Evolutionary conservation across 2,329 filamentous ascomycete genomes (phyloP).

Genomic region (Xylaria sp.): DNA sequence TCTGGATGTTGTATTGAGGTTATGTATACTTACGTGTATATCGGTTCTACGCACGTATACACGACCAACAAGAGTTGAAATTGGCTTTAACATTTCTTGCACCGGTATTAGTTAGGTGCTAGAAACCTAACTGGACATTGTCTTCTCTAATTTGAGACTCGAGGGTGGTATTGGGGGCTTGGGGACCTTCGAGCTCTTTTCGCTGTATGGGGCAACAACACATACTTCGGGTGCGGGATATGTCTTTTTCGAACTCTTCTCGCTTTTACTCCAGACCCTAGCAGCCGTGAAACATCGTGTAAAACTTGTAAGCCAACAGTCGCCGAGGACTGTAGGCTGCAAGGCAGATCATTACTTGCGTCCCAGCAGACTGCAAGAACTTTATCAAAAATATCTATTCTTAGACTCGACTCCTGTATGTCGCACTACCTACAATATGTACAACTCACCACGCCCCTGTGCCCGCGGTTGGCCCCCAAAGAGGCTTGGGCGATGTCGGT

Average conservation of each 20-base stretch:
- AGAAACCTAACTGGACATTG: neutral
- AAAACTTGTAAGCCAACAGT: slow-evolving; percentile 1
- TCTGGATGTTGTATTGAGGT: slow-evolving; percentile 1
- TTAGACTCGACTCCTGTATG: slow-evolving; percentile 20
- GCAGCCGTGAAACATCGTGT: neutral
- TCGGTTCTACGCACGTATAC: neutral
- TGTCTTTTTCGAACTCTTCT: neutral
- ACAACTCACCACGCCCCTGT: neutral
- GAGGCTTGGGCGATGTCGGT: slow-evolving; percentile 23
- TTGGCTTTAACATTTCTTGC: neutral
- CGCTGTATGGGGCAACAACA: neutral
- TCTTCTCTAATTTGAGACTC: neutral
- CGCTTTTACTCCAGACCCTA: neutral
- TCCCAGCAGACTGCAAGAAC: neutral
- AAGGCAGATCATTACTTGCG: slow-evolving; percentile 8
- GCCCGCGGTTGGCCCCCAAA: slow-evolving; percentile 17
- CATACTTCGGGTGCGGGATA: neutral
- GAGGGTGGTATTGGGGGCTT: slow-evolving; percentile 1
- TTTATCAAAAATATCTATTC: slow-evolving; percentile 24
- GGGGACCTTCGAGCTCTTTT: neutral
- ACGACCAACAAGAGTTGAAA: neutral
- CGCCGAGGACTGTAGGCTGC: neutral
- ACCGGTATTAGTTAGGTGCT: no score
- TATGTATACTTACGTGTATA: slow-evolving; percentile 3
- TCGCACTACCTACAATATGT: slow-evolving; percentile 2